phyloP scores from a whole-genome alignment of 2,329 filamentous ascomycete species.

The Thermomyces lanuginosus region DNA sequence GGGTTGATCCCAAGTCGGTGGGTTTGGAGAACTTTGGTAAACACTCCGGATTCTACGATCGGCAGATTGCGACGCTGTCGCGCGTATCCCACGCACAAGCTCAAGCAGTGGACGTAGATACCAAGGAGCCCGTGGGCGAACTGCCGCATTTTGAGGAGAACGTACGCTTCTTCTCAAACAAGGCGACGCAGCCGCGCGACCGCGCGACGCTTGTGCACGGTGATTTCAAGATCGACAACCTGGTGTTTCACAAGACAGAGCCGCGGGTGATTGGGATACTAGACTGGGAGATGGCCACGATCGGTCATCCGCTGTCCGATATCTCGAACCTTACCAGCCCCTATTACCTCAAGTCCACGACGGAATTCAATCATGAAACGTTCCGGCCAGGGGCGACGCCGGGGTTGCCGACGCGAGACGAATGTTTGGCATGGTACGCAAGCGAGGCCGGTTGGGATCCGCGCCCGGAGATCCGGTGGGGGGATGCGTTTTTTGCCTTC shows the following conservation, averaged over 20 bases:
- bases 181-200: slow-evolving; percentile 56
- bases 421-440: slow-evolving; percentile 50
- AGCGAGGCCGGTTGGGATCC: slow-evolving; percentile 58
- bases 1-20: slow-evolving; percentile 49
- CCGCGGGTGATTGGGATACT: slow-evolving; percentile 80
- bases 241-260: slow-evolving; percentile 79
- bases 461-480: slow-evolving; percentile 41
- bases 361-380: slow-evolving; percentile 21
- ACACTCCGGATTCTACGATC: slow-evolving; percentile 59
- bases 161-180: slow-evolving; percentile 59
- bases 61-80: slow-evolving; percentile 70
- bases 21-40: slow-evolving; percentile 61
- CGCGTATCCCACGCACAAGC: slow-evolving; percentile 68
- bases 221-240: slow-evolving; percentile 89
- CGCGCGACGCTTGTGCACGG: slow-evolving; percentile 71
- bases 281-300: slow-evolving; percentile 97
- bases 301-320: slow-evolving; percentile 90
- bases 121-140: slow-evolving; percentile 56
- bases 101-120: slow-evolving; percentile 58
- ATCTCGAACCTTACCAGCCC: slow-evolving; percentile 55
- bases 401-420: slow-evolving; percentile 46
- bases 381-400: slow-evolving; percentile 49
- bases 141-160: slow-evolving; percentile 73
- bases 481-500: slow-evolving; percentile 46
- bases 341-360: slow-evolving; percentile 20